Evolutionary conservation across 441 rosid genomes (phyloP).

Genomic region (Gossypium trilobum): DNA sequence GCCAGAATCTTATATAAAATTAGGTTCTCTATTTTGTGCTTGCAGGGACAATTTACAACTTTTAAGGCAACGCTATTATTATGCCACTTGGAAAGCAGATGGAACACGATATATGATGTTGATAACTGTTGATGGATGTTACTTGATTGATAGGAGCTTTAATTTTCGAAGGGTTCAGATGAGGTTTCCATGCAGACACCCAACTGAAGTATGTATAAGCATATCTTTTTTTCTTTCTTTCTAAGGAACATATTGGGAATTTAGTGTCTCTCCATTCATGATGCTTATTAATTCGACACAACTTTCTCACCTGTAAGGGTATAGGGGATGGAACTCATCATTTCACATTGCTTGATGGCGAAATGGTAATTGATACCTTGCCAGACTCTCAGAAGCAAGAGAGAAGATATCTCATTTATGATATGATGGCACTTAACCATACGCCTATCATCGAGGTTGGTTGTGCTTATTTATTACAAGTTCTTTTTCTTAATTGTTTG

Average conservation of each 20-base stretch:
- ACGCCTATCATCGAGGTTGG: constrained; percentile 76
- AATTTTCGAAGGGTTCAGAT: constrained; percentile 89
- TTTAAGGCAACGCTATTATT: constrained; percentile 89
- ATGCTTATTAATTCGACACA: constrained; percentile 16
- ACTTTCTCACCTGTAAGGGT: constrained; percentile 40
- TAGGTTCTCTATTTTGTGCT: constrained; percentile 11
- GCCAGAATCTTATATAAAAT: not conserved
- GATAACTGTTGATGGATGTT: constrained; percentile 81
- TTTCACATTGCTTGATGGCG: constrained; percentile 90
- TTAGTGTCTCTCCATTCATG: constrained; percentile 1
- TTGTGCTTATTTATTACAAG: not conserved
- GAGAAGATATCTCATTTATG: constrained; percentile 97
- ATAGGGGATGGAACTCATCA: constrained; percentile 73
- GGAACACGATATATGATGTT: constrained; percentile 99
- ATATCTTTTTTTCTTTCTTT: constrained; percentile 17
- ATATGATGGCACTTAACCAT: constrained; percentile 78
- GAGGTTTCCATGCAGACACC: constrained; percentile 79
- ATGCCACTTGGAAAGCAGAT: constrained; percentile 99
- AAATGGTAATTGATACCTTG: constrained; percentile 88
- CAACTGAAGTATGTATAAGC: constrained; percentile 54
- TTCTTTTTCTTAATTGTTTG: constrained; percentile 4
- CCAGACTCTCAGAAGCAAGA: constrained; percentile 88
- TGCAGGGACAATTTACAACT: constrained; percentile 87
- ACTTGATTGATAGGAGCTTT: constrained; percentile 78
- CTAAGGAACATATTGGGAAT: constrained; percentile 12